Evolutionary conservation across 768 basidiomycete species (phyloP).

Genomic region (Lenzites betulinus): DNA sequence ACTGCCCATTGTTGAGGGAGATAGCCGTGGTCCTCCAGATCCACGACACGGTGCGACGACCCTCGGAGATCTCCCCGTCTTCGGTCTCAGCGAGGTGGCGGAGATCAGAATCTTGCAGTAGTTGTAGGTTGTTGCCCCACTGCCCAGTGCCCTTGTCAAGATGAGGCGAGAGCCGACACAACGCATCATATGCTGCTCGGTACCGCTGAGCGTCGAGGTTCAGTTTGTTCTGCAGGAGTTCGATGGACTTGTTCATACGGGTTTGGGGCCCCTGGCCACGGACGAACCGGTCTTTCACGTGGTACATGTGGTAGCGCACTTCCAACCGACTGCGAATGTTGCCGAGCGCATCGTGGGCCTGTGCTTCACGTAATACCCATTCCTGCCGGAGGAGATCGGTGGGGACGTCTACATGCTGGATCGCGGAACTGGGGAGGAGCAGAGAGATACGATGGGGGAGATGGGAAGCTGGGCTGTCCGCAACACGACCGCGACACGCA

Average conservation of each 20-base stretch:
- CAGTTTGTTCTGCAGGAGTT: neutral
- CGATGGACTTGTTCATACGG: neutral
- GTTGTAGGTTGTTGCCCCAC: neutral
- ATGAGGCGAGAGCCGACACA: neutral
- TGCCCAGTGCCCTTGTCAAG: neutral
- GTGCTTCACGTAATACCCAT: slow-evolving; percentile 1
- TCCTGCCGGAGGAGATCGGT: neutral
- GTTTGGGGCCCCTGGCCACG: slow-evolving; percentile 2
- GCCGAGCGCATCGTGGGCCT: slow-evolving; percentile 3
- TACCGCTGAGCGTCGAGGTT: neutral
- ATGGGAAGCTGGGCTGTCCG: neutral
- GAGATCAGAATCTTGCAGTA: slow-evolving; percentile 8
- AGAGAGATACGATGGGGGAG: slow-evolving; percentile 1
- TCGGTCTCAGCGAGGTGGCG: neutral
- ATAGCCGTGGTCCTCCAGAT: slow-evolving; percentile 6
- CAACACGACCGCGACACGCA: neutral
- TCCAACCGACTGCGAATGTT: slow-evolving; percentile 7
- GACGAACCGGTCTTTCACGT: slow-evolving; percentile 3
- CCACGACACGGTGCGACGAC: slow-evolving; percentile 17
- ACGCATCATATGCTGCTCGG: neutral
- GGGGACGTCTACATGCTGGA: neutral
- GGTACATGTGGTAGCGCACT: neutral
- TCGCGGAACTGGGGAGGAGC: slow-evolving; percentile 2
- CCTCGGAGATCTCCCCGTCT: slow-evolving; percentile 7
- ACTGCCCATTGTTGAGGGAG: neutral